phyloP scores from a whole-genome alignment of 106 monocot species.

The Posidonia australis region DNA sequence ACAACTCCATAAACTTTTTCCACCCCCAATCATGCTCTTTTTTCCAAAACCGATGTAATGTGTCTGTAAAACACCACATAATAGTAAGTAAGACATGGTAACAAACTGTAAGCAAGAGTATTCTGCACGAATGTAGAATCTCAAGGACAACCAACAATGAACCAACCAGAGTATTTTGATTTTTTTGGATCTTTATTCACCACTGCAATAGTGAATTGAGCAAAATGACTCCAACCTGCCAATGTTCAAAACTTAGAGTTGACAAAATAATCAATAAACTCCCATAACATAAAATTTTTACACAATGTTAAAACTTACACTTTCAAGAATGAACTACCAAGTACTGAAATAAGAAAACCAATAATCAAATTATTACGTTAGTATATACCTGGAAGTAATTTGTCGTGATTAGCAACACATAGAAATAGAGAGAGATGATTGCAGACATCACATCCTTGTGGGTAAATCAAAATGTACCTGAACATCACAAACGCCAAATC shows the following conservation, averaged over 20 bases:
- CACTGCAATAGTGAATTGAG: conserved; percentile 93
- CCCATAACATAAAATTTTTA: not conserved
- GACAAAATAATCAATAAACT: not conserved
- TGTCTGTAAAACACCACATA: conserved; percentile 40
- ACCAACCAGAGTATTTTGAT: conserved; percentile 89
- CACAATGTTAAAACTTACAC: too few species aligned
- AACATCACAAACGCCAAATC: conserved; percentile 12
- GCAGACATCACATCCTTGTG: conserved; percentile 93
- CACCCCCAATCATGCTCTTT: conserved; percentile 99
- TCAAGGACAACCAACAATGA: not conserved
- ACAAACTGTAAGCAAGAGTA: not conserved
- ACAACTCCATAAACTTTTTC: conserved; percentile 95
- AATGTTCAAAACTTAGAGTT: conserved; percentile 6
- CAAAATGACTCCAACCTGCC: conserved; percentile 96
- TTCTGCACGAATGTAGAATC: not conserved
- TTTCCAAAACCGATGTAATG: conserved; percentile 90
- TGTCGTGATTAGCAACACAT: conserved; percentile 95
- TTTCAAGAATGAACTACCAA: not conserved
- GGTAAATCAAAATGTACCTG: conserved; percentile 97
- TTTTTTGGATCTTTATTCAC: conserved; percentile 95
- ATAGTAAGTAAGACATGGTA: not conserved
- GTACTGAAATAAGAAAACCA: not conserved
- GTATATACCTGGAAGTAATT: conserved; percentile 75
- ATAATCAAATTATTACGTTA: not conserved
- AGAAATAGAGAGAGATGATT: conserved; percentile 92